A percentile compares a stretch with the other conserved stretches of the same genome.
Conservation (phyloP, 352 stramenopile species). For the Phytopythium mirpurense region DNA sequence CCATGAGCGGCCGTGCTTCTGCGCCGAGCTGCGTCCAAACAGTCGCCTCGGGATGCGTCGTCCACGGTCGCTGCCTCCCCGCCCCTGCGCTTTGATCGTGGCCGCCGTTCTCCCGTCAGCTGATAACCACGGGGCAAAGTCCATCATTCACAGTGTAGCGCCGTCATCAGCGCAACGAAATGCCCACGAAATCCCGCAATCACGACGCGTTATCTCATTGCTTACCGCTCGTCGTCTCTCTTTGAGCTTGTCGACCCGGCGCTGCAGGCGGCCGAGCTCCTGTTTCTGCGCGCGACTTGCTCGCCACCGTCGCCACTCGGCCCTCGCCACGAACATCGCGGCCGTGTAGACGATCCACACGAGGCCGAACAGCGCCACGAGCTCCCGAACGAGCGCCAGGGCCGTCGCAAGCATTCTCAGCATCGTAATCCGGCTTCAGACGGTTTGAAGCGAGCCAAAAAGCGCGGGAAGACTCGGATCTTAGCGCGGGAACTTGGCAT, state of each 20-base stretch:
- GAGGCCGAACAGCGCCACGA: slow-evolving; percentile 42
- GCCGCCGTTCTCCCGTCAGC: background rate
- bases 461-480: background rate
- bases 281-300: slow-evolving; percentile 31
- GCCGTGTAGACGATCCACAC: slow-evolving; percentile 33
- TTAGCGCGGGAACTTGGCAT: background rate
- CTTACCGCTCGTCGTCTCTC: slow-evolving; percentile 18
- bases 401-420: slow-evolving; percentile 1
- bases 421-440: too few relatives aligned
- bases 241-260: slow-evolving; percentile 19
- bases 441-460: background rate
- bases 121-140: background rate
- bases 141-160: too few relatives aligned
- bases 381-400: slow-evolving; percentile 22
- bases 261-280: slow-evolving; percentile 30
- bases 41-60: background rate
- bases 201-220: too few relatives aligned
- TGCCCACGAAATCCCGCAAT: too few relatives aligned
- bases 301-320: slow-evolving; percentile 34
- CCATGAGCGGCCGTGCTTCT: background rate
- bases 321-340: slow-evolving; percentile 22
- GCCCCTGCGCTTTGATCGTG: background rate
- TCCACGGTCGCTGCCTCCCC: background rate
- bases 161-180: too few relatives aligned
- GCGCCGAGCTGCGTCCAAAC: background rate